These are phyloP conservation scores for Apiospora phragmitis DNA, from an alignment of 2,329 filamentous ascomycete genomes.

Conservation along the genomic window DNA sequence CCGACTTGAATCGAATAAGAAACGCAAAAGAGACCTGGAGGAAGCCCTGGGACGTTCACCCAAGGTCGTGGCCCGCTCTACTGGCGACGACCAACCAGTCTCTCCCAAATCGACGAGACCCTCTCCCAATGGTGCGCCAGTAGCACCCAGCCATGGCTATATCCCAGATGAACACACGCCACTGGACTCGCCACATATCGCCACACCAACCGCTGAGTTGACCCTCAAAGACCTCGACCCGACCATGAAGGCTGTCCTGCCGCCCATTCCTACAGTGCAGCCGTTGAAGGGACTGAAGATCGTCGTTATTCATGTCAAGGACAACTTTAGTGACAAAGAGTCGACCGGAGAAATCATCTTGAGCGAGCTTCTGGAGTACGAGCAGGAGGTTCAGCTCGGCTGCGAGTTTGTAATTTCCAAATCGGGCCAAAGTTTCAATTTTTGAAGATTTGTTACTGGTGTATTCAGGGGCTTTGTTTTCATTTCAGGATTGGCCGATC, in stretches of 20 bases:
- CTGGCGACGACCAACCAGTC: conserved; percentile 44
- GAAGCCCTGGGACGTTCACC: conserved; percentile 21
- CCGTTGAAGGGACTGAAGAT: conserved; percentile 74
- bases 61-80: conserved; percentile 19
- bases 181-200: conserved; percentile 42
- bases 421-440: conserved; percentile 60
- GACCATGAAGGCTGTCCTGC: conserved; percentile 14
- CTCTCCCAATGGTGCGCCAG: background rate
- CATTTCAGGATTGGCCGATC: background rate
- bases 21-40: conserved; percentile 62
- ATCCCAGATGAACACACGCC: background rate
- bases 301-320: conserved; percentile 93
- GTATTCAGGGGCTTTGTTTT: background rate
- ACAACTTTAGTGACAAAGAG: conserved; percentile 73
- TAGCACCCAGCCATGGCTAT: background rate
- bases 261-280: conserved; percentile 25
- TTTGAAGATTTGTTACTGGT: conserved; percentile 36
- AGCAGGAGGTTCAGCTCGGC: conserved; percentile 66
- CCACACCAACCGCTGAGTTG: conserved; percentile 50
- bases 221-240: conserved; percentile 39
- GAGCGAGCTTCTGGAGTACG: conserved; percentile 65
- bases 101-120: conserved; percentile 51
- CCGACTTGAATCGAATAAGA: conserved; percentile 54
- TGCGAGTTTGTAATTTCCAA: conserved; percentile 77
- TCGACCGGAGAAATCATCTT: conserved; percentile 67